Evolutionary conservation across 768 basidiomycete genomes (phyloP).

Genomic region (Podaxis carcinomalis): DNA sequence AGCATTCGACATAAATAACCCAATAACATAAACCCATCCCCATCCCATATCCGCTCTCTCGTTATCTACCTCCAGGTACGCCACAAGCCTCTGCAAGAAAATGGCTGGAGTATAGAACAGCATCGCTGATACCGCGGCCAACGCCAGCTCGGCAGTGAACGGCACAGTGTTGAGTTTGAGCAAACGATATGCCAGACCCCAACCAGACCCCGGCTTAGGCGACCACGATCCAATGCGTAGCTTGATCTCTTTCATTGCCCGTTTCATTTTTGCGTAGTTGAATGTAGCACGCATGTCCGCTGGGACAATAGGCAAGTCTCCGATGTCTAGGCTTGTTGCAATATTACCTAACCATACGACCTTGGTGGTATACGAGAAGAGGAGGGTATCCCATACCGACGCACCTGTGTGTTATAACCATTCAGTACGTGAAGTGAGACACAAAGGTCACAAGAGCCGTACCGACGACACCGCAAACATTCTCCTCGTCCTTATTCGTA

Average conservation of each 20-base stretch:
- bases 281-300: constrained; percentile 62
- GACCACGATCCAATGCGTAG: constrained; percentile 54
- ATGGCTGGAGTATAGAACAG: constrained; percentile 67
- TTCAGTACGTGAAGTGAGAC: background rate
- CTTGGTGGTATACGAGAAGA: constrained; percentile 88
- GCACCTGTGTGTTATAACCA: constrained; percentile 31
- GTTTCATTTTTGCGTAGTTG: constrained; percentile 65
- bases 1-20: constrained; percentile 30
- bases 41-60: constrained; percentile 52
- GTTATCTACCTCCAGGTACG: constrained; percentile 63
- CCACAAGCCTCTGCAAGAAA: constrained; percentile 57
- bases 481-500: constrained; percentile 64
- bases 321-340: constrained; percentile 74
- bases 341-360: constrained; percentile 82
- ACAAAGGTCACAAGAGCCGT: constrained; percentile 11
- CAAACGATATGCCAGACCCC: constrained; percentile 57
- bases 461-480: constrained; percentile 67
- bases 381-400: constrained; percentile 54
- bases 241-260: constrained; percentile 44
- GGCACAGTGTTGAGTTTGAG: constrained; percentile 47
- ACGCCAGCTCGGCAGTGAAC: constrained; percentile 36
- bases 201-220: constrained; percentile 59
- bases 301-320: constrained; percentile 81
- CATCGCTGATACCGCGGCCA: constrained; percentile 55
- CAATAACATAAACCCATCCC: constrained; percentile 65